Percentiles rank a stretch among this genome's conserved stretches.
phyloP scores from a whole-genome alignment of 768 basidiomycete species.

The Chlorophyllum brunneum region DNA sequence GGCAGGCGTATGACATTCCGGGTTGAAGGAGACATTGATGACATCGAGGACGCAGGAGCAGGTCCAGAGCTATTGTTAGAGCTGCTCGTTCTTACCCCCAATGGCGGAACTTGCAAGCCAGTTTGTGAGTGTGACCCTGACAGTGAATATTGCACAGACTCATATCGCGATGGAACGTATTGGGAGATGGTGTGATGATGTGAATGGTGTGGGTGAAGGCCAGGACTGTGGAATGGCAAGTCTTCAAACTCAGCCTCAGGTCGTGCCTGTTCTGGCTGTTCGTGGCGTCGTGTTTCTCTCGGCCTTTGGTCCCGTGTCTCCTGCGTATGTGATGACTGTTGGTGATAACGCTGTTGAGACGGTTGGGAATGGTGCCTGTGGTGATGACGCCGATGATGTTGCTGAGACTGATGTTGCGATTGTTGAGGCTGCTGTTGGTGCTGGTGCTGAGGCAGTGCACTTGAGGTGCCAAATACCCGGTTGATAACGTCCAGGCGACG shows the following conservation, averaged over 20 bases:
- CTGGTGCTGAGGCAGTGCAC: neutral
- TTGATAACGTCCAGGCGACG: slow-evolving; percentile 51
- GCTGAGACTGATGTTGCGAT: slow-evolving; percentile 4
- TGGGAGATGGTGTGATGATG: slow-evolving; percentile 1
- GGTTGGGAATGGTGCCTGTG: slow-evolving; percentile 4
- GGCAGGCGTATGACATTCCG: slow-evolving; percentile 6
- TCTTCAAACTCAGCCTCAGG: neutral
- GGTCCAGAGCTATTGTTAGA: slow-evolving; percentile 14
- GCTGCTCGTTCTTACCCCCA: slow-evolving; percentile 2
- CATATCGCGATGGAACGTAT: slow-evolving; percentile 1
- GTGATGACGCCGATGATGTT: neutral
- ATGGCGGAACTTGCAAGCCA: neutral
- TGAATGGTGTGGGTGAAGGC: slow-evolving; percentile 8
- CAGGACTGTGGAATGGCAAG: slow-evolving; percentile 9
- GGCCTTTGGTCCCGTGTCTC: neutral
- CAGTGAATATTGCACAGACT: neutral
- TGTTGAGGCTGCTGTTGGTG: slow-evolving; percentile 24
- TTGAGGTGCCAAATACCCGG: slow-evolving; percentile 29
- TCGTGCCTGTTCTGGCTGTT: slow-evolving; percentile 2
- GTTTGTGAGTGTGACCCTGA: neutral
- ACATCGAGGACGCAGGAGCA: slow-evolving; percentile 5
- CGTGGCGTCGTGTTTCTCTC: neutral
- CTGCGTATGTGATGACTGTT: neutral
- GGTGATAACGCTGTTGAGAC: neutral
- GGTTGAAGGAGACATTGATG: slow-evolving; percentile 6